phyloP scores from a whole-genome alignment of 805 yeast species.

The Starmerella geochares region DNA sequence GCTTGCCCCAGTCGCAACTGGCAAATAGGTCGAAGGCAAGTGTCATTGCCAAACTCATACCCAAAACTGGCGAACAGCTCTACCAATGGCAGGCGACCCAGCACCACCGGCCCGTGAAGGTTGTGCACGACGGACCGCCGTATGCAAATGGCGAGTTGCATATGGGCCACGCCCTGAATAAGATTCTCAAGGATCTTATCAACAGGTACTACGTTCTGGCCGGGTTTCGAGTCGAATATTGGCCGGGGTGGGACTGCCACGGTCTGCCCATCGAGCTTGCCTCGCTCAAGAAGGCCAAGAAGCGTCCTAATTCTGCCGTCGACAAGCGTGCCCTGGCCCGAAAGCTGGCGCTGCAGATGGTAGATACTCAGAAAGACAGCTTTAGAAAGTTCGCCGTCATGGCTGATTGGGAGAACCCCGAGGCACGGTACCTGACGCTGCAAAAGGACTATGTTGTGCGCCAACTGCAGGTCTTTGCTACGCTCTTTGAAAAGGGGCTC shows the following conservation, averaged over 20 bases:
- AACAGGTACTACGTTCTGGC: conserved; percentile 55
- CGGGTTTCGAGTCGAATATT: conserved; percentile 56
- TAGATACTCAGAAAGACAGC: conserved; percentile 49
- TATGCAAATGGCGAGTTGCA: conserved; percentile 94
- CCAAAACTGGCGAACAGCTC: conserved; percentile 47
- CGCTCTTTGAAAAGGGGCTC: conserved; percentile 53
- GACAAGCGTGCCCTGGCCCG: conserved; percentile 59
- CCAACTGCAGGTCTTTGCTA: conserved; percentile 61
- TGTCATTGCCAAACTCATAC: conserved; percentile 37
- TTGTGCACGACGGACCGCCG: conserved; percentile 98
- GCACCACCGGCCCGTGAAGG: conserved; percentile 30
- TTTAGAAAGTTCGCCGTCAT: conserved; percentile 67
- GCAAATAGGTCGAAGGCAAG: conserved; percentile 49
- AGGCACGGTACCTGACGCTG: conserved; percentile 54
- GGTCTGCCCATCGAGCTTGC: conserved; percentile 93
- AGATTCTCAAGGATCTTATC: conserved; percentile 77
- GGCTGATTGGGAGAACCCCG: conserved; percentile 62
- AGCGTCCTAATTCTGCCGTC: conserved; percentile 28
- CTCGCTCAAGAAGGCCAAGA: conserved; percentile 44
- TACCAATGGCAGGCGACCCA: conserved; percentile 51
- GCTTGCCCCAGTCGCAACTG: conserved; percentile 59
- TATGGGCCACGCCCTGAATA: conserved; percentile 84
- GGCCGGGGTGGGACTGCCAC: conserved; percentile 99
- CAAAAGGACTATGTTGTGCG: conserved; percentile 57
- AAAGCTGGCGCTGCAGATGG: conserved; percentile 57